A percentile compares a stretch with the other conserved stretches of the same genome.
These are phyloP conservation scores for Ogataea paraovalis DNA, from an alignment of 805 yeast species.

Conservation along the genomic window DNA sequence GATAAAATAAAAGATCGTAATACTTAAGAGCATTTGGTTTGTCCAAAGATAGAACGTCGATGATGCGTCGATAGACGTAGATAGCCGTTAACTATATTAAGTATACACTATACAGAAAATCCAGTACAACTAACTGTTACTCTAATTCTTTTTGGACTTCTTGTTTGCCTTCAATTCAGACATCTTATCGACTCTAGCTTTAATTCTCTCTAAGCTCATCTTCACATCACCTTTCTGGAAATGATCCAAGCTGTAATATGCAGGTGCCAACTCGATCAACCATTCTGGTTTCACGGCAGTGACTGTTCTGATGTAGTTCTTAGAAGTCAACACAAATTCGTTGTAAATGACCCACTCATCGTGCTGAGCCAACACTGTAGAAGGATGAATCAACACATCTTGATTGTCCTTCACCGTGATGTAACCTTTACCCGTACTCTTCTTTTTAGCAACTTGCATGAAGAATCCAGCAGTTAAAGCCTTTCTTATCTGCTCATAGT, in stretches of 20 bases:
- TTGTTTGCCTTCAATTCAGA: slow-evolving; percentile 26
- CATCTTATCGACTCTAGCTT: slow-evolving; percentile 42
- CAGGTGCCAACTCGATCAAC: slow-evolving; percentile 79
- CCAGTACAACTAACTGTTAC: no score
- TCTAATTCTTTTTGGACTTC: slow-evolving; percentile 5
- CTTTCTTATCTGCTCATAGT: slow-evolving; percentile 75
- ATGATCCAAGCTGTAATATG: slow-evolving; percentile 58
- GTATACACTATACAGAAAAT: no score
- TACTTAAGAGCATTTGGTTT: no score
- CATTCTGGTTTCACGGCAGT: slow-evolving; percentile 89
- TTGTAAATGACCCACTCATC: slow-evolving; percentile 93
- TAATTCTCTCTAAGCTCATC: slow-evolving; percentile 61
- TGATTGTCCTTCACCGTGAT: slow-evolving; percentile 93
- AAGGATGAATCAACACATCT: slow-evolving; percentile 91
- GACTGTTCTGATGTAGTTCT: slow-evolving; percentile 92
- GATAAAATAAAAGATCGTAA: background rate
- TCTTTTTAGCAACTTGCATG: slow-evolving; percentile 96
- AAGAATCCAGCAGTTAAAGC: slow-evolving; percentile 92
- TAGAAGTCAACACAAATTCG: slow-evolving; percentile 90
- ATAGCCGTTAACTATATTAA: no score
- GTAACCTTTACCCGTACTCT: slow-evolving; percentile 77
- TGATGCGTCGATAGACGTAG: no score
- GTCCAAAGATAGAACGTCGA: no score
- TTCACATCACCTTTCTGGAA: slow-evolving; percentile 70
- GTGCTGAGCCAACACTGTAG: slow-evolving; percentile 83